phyloP scores from a whole-genome alignment of 305 asterid genomes.

The Ruellia speciosa region DNA sequence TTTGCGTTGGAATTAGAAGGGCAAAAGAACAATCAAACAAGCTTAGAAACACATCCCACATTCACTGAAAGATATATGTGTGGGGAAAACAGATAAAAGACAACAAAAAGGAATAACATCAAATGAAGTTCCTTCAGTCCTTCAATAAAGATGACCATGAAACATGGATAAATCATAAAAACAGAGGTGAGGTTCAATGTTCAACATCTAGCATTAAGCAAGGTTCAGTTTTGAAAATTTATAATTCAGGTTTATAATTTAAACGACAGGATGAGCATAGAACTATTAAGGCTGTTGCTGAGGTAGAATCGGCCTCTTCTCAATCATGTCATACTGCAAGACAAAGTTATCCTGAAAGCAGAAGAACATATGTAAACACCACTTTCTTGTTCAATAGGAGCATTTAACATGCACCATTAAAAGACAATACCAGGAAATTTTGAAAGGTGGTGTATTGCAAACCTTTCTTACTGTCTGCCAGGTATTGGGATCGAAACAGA shows the following conservation, averaged over 20 bases:
- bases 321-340: constrained; percentile 66
- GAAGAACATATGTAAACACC: constrained; percentile 5
- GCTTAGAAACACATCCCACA: neutral
- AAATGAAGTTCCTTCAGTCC: neutral
- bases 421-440: constrained; percentile 10
- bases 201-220: neutral
- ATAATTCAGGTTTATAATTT: neutral
- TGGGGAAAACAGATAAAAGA: too few relatives aligned
- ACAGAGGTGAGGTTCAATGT: neutral
- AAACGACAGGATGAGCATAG: constrained; percentile 3
- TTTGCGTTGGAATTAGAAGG: neutral
- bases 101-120: neutral
- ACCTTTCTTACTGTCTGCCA: constrained; percentile 80
- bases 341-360: constrained; percentile 69
- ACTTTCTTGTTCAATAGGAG: neutral
- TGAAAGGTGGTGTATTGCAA: constrained; percentile 12
- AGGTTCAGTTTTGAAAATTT: neutral
- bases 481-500: constrained; percentile 65
- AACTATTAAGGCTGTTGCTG: constrained; percentile 26
- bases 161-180: neutral
- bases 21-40: neutral
- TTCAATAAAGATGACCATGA: neutral
- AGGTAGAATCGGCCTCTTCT: constrained; percentile 51
- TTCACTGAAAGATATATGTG: too few relatives aligned
- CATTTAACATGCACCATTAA: neutral